phyloP scores from a whole-genome alignment of 768 basidiomycete species.

The Termitomyces sp. region DNA sequence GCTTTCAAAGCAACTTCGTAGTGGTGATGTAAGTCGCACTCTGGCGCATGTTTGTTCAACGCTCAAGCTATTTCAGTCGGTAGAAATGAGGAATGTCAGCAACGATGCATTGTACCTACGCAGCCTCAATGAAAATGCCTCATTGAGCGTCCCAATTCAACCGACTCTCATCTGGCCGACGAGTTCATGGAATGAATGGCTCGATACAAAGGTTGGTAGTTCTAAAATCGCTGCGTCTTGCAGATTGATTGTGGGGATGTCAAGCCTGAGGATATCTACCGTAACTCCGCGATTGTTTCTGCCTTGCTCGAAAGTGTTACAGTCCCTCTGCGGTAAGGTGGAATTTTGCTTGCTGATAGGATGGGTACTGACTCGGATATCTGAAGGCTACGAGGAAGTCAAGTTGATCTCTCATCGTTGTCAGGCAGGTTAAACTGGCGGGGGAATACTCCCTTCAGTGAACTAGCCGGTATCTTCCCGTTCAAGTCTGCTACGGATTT shows the following conservation, averaged over 20 bases:
- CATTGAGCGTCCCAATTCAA: slow-evolving; percentile 47
- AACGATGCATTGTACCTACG: slow-evolving; percentile 62
- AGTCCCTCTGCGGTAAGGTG: slow-evolving; percentile 49
- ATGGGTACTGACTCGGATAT: background rate
- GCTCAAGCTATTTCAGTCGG: slow-evolving; percentile 23
- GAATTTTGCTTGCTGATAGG: slow-evolving; percentile 4
- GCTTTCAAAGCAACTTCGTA: slow-evolving; percentile 19
- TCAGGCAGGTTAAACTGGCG: slow-evolving; percentile 45
- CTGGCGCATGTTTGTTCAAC: slow-evolving; percentile 5
- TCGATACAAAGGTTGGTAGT: slow-evolving; percentile 21
- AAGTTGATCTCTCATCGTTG: slow-evolving; percentile 39
- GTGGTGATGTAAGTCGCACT: slow-evolving; percentile 38
- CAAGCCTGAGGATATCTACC: slow-evolving; percentile 35
- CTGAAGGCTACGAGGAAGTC: slow-evolving; percentile 24
- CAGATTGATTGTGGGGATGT: background rate
- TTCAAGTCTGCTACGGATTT: slow-evolving; percentile 27
- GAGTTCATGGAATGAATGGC: slow-evolving; percentile 20
- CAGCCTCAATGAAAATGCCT: slow-evolving; percentile 41
- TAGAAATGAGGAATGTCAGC: slow-evolving; percentile 37
- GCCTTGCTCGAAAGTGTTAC: slow-evolving; percentile 55
- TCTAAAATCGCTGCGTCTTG: background rate
- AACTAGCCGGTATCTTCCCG: slow-evolving; percentile 53
- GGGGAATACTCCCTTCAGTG: slow-evolving; percentile 46
- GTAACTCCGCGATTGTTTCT: slow-evolving; percentile 54
- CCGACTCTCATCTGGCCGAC: slow-evolving; percentile 38